Evolutionary conservation across 2,329 filamentous ascomycete species (phyloP).

Genomic region (Epichloe gansuensis): DNA sequence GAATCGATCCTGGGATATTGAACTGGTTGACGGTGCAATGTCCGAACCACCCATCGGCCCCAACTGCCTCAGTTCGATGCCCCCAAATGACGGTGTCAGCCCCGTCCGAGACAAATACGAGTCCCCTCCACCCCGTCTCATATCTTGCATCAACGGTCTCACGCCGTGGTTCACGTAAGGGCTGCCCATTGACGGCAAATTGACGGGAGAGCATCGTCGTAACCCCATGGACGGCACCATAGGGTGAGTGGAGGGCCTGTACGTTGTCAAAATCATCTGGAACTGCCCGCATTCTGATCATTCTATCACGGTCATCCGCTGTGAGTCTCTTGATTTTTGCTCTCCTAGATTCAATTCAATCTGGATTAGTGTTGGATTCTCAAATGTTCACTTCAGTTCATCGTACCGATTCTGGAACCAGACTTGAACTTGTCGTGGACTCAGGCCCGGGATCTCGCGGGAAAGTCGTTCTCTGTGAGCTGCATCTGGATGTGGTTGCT

Average conservation of each 20-base stretch:
- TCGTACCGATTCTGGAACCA: conserved; percentile 95
- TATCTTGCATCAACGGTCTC: conserved; percentile 57
- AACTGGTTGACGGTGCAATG: conserved; percentile 44
- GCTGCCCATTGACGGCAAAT: conserved; percentile 30
- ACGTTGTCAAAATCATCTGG: conserved; percentile 61
- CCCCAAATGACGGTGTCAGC: conserved; percentile 54
- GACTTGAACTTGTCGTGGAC: conserved; percentile 86
- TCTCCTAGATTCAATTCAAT: conserved; percentile 30
- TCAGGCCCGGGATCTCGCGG: conserved; percentile 80
- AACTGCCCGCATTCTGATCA: conserved; percentile 61
- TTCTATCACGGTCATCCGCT: conserved; percentile 56
- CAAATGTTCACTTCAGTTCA: background rate
- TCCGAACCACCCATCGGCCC: conserved; percentile 39
- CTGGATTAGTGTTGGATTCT: background rate
- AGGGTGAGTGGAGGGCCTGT: conserved; percentile 55
- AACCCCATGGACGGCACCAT: conserved; percentile 46
- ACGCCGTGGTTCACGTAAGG: conserved; percentile 49
- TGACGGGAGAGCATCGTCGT: conserved; percentile 34
- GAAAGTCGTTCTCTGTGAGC: conserved; percentile 80
- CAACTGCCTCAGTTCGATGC: conserved; percentile 50
- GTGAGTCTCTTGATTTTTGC: conserved; percentile 62
- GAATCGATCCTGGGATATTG: conserved; percentile 42
- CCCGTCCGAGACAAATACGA: conserved; percentile 56
- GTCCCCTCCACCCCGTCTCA: conserved; percentile 50
- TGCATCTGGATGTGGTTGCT: conserved; percentile 87